Evolutionary conservation across 495 filamentous ascomycete species (phyloP).

Genomic region (Daldinia vernicosa): DNA sequence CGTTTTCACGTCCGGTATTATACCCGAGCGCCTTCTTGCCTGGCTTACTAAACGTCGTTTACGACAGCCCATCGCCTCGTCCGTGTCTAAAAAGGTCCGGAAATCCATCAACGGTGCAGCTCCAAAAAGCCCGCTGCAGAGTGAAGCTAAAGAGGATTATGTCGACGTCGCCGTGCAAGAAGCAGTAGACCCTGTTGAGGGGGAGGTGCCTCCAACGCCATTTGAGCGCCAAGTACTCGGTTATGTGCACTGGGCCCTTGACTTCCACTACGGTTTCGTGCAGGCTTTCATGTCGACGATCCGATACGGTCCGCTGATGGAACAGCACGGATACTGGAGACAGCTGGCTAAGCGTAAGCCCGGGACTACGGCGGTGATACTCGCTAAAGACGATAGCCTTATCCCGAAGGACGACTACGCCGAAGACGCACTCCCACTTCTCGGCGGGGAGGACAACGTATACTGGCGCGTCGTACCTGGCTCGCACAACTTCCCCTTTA

Average conservation of each 20-base stretch:
- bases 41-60: constrained; percentile 51
- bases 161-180: constrained; percentile 44
- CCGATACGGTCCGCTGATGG: constrained; percentile 62
- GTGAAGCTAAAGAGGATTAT: constrained; percentile 43
- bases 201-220: constrained; percentile 34
- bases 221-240: constrained; percentile 54
- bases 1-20: constrained; percentile 53
- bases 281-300: constrained; percentile 65
- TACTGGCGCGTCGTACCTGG: constrained; percentile 56
- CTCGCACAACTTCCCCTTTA: constrained; percentile 63
- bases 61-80: constrained; percentile 51
- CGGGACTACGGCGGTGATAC: constrained; percentile 59
- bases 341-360: constrained; percentile 49
- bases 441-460: constrained; percentile 51
- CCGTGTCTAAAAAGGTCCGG: constrained; percentile 43
- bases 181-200: constrained; percentile 27
- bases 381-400: constrained; percentile 59
- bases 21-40: constrained; percentile 51
- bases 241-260: constrained; percentile 65
- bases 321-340: constrained; percentile 61
- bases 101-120: constrained; percentile 4
- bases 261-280: constrained; percentile 63
- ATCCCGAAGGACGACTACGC: constrained; percentile 53
- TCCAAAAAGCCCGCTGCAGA: constrained; percentile 1
- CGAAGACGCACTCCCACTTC: constrained; percentile 49